Evolutionary conservation across 2,329 filamentous ascomycete species (phyloP).

Genomic region (Cercospora zeina): DNA sequence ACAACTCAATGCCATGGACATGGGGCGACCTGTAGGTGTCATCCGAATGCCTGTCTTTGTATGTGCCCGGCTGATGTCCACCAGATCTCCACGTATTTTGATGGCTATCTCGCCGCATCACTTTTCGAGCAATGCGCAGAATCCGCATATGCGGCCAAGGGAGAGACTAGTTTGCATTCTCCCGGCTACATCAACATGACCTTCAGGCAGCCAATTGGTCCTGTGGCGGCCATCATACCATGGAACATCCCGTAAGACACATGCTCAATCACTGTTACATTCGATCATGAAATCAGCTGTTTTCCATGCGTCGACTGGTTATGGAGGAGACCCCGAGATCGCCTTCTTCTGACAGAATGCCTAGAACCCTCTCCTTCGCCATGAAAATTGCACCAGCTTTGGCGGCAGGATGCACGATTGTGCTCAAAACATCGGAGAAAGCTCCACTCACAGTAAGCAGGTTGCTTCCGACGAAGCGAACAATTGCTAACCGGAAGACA

Average conservation of each 20-base stretch:
- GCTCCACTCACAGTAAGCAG: constrained; percentile 17
- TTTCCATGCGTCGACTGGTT: too few species aligned
- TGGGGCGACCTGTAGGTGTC: constrained; percentile 46
- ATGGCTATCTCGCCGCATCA: constrained; percentile 41
- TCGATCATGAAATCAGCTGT: too few species aligned
- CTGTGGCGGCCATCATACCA: constrained; percentile 64
- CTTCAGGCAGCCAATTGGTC: constrained; percentile 37
- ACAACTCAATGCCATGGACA: constrained; percentile 49
- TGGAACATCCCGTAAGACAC: constrained; percentile 69
- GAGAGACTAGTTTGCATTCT: constrained; percentile 52
- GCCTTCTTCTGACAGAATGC: background rate
- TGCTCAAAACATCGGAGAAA: constrained; percentile 46
- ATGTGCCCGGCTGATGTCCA: background rate
- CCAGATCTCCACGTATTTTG: constrained; percentile 41
- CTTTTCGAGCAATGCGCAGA: constrained; percentile 49
- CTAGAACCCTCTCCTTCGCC: constrained; percentile 64
- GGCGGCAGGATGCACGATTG: constrained; percentile 56
- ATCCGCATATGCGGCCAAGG: constrained; percentile 46
- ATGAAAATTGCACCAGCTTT: constrained; percentile 72
- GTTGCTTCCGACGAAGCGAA: background rate
- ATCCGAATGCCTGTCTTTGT: background rate
- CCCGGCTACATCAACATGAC: constrained; percentile 51
- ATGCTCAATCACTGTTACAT: background rate
- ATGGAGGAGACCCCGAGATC: too few species aligned
- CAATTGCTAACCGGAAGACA: background rate